These are phyloP conservation scores for Acanthamoeba castellanii DNA, from an alignment of 208 protist species.

Conservation along the genomic window DNA sequence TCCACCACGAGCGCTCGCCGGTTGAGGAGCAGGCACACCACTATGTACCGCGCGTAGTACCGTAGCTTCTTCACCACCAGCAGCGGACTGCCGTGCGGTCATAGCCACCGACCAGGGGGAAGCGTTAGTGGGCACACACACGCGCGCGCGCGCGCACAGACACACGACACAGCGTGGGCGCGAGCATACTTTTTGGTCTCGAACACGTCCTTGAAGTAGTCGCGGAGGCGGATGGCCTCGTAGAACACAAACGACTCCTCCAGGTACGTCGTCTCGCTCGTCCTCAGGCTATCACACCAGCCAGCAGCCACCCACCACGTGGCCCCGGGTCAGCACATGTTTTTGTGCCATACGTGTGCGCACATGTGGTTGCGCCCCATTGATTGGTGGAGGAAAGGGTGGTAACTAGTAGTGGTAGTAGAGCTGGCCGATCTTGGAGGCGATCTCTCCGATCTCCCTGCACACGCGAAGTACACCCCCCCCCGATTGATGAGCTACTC, in stretches of 20 bases:
- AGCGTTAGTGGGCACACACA: too few relatives aligned
- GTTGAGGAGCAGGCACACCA: slow-evolving; percentile 84
- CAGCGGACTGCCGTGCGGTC: slow-evolving; percentile 62
- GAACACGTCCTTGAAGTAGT: slow-evolving; percentile 83
- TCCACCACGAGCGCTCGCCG: slow-evolving; percentile 74
- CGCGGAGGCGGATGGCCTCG: slow-evolving; percentile 79
- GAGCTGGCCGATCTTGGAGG: slow-evolving; percentile 88
- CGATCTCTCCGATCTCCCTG: slow-evolving; percentile 87
- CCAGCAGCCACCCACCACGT: not conserved
- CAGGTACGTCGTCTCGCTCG: slow-evolving; percentile 84
- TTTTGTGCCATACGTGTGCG: too few relatives aligned
- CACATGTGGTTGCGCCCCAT: too few relatives aligned
- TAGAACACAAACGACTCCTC: slow-evolving; percentile 86
- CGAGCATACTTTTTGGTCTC: slow-evolving; percentile 74
- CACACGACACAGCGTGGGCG: too few relatives aligned
- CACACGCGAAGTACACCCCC: not conserved
- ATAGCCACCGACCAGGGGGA: not conserved
- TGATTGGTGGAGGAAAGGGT: not conserved
- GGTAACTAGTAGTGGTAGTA: slow-evolving; percentile 86
- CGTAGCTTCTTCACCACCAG: slow-evolving; percentile 85
- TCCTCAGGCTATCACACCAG: slow-evolving; percentile 79
- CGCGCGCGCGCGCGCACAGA: too few relatives aligned
- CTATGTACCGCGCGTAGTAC: slow-evolving; percentile 85
- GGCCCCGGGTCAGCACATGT: too few relatives aligned
- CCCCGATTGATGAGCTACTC: too few relatives aligned